Evolutionary conservation across 176 grass and related monocot genomes (phyloP).

Genomic region (Saccharum spontaneum): DNA sequence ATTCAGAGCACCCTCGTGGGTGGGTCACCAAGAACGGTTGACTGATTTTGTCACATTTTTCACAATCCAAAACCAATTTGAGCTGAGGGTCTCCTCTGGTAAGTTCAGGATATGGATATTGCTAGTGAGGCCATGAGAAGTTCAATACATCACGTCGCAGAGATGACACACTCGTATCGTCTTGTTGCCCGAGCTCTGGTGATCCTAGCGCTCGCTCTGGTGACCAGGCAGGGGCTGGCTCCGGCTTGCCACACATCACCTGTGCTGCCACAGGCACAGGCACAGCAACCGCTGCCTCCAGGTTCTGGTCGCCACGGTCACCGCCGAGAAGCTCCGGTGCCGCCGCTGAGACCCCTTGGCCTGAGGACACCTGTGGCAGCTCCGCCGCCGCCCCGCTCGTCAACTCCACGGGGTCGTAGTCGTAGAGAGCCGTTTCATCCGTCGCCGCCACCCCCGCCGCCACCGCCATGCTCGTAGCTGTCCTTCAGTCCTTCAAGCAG

Average conservation of each 20-base stretch:
- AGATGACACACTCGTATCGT: not conserved
- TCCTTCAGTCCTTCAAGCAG: not conserved
- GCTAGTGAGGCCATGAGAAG: not conserved
- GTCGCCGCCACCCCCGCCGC: not conserved
- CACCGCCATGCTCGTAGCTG: not conserved
- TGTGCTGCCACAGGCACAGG: not conserved
- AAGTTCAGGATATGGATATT: not conserved
- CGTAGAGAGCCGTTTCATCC: not conserved
- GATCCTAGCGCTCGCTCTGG: not conserved
- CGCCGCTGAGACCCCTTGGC: not conserved
- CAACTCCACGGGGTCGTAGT: not conserved
- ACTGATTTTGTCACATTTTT: not conserved
- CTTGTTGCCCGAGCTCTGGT: not conserved
- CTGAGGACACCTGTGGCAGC: not conserved
- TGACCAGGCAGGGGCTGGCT: not conserved
- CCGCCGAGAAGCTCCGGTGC: not conserved
- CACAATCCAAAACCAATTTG: not conserved
- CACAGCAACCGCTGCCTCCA: not conserved
- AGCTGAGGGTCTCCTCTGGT: too few relatives aligned
- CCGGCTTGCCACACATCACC: not conserved
- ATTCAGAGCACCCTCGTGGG: not conserved
- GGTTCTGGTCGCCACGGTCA: not conserved
- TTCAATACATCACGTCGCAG: not conserved
- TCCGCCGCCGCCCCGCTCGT: not conserved
- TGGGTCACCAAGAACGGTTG: not conserved